Evolutionary conservation across 2,329 filamentous ascomycete species (phyloP).

Genomic region (Cercospora canescens): DNA sequence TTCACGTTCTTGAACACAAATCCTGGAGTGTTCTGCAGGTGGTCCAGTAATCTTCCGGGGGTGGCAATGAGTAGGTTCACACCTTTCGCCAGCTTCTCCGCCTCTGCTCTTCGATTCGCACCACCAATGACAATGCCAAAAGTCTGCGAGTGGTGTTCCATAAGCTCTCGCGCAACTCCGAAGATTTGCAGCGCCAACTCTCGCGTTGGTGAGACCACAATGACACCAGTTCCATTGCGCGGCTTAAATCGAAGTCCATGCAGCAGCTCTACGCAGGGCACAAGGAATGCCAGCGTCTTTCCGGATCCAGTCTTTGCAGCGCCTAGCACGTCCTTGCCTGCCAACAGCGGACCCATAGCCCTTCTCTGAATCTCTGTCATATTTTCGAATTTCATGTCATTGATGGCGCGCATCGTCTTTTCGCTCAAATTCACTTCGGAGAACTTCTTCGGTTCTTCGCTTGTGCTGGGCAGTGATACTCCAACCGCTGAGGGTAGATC

Average conservation of each 20-base stretch:
- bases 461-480: slow-evolving; percentile 60
- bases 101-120: slow-evolving; percentile 86
- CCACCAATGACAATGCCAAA: slow-evolving; percentile 96
- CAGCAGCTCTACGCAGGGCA: slow-evolving; percentile 92
- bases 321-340: slow-evolving; percentile 88
- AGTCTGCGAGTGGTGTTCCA: slow-evolving; percentile 91
- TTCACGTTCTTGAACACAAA: slow-evolving; percentile 93
- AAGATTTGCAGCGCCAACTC: slow-evolving; percentile 96
- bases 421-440: slow-evolving; percentile 81
- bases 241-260: slow-evolving; percentile 90
- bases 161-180: slow-evolving; percentile 87
- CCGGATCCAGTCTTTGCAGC: slow-evolving; percentile 95
- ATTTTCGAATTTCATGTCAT: slow-evolving; percentile 87
- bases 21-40: slow-evolving; percentile 85
- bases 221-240: slow-evolving; percentile 85
- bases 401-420: slow-evolving; percentile 83
- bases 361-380: slow-evolving; percentile 95
- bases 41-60: slow-evolving; percentile 87
- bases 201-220: slow-evolving; percentile 89
- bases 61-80: slow-evolving; percentile 95
- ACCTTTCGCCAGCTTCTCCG: slow-evolving; percentile 90
- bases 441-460: slow-evolving; percentile 68
- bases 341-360: slow-evolving; percentile 83
- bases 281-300: slow-evolving; percentile 92
- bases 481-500: slow-evolving; percentile 58